A percentile compares a stretch with the other conserved stretches of the same genome.
Evolutionary conservation across 352 stramenopile genomes (phyloP).

Genomic region (Thalassiosira exigua): DNA sequence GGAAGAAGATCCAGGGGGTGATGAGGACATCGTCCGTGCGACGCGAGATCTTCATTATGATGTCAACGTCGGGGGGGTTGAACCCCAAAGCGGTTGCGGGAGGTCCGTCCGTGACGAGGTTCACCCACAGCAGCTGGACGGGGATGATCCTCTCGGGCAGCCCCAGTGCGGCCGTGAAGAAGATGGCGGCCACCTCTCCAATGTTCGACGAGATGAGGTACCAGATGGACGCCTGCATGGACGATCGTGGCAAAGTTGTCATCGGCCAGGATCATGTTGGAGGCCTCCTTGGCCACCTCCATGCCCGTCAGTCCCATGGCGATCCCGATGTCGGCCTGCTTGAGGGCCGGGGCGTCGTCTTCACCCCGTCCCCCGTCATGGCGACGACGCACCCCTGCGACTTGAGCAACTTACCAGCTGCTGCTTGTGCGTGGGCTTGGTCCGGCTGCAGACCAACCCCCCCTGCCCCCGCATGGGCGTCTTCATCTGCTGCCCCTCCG

Average conservation of each 20-base stretch:
- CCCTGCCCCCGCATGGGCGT: constrained; percentile 88
- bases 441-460: constrained; percentile 97
- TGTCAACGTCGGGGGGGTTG: constrained; percentile 97
- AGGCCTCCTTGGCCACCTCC: constrained; percentile 96
- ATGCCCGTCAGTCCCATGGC: constrained; percentile 96
- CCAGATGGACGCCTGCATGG: constrained; percentile 98
- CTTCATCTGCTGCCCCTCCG: constrained; percentile 90
- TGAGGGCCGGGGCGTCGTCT: constrained; percentile 97
- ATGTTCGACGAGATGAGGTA: constrained; percentile 99
- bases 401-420: constrained; percentile 93
- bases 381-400: constrained; percentile 91
- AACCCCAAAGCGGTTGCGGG: constrained; percentile 98
- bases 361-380: constrained; percentile 99
- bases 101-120: constrained; percentile 98
- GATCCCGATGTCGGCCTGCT: constrained; percentile 97
- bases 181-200: constrained; percentile 98
- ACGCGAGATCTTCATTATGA: constrained; percentile 96
- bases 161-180: constrained; percentile 95
- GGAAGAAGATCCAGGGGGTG: constrained; percentile 97
- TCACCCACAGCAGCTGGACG: constrained; percentile 99
- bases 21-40: constrained; percentile 97
- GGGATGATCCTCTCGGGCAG: constrained; percentile 97
- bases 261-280: constrained; percentile 98
- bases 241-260: constrained; percentile 99
- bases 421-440: constrained; percentile 98